Evolutionary conservation across 371 early-diverging fungal genomes (phyloP).

Genomic region (Mortierella polycephala): DNA sequence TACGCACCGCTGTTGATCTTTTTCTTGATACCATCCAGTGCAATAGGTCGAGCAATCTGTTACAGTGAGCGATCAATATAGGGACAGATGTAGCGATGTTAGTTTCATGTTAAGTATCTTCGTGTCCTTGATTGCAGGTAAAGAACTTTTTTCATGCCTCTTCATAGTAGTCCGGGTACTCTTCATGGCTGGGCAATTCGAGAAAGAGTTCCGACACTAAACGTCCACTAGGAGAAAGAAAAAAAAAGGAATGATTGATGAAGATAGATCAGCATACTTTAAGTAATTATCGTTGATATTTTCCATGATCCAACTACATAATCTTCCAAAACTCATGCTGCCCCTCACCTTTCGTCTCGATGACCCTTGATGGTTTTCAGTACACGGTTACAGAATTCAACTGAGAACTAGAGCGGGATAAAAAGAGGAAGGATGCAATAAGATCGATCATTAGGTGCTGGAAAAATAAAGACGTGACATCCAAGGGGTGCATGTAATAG

Average conservation of each 20-base stretch:
- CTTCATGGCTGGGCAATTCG: constrained; percentile 76
- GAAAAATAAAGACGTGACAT: not conserved
- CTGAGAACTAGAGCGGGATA: constrained; percentile 27
- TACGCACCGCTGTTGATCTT: constrained; percentile 66
- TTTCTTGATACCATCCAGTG: constrained; percentile 44
- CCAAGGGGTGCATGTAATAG: not conserved
- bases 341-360: constrained; percentile 37
- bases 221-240: constrained; percentile 60
- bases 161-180: constrained; percentile 93
- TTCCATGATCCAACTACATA: not conserved
- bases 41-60: constrained; percentile 46
- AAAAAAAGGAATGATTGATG: not conserved
- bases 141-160: constrained; percentile 60
- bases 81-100: not conserved
- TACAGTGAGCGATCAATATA: not conserved
- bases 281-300: not conserved
- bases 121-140: not conserved
- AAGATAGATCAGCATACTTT: not conserved
- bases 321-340: not conserved
- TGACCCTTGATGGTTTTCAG: constrained; percentile 34
- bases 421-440: not conserved
- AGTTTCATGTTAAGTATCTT: too few species aligned
- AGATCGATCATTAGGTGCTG: constrained; percentile 2
- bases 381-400: constrained; percentile 37
- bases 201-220: constrained; percentile 80